Evolutionary conservation across 2,329 filamentous ascomycete genomes (phyloP).

Genomic region (Colletotrichum truncatum): DNA sequence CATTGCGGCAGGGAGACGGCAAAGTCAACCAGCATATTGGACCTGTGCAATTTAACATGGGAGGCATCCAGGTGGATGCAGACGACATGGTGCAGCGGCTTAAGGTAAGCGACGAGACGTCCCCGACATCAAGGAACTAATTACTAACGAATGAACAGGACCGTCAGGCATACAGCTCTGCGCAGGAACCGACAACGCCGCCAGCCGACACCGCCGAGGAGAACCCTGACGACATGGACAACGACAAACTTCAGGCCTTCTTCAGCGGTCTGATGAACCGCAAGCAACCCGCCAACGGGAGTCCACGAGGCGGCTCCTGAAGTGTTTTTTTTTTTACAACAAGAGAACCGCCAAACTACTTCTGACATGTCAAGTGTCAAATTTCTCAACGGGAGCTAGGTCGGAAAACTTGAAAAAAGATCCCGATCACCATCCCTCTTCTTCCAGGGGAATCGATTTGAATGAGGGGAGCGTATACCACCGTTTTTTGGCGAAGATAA

Average conservation of each 20-base stretch:
- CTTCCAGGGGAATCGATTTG: not conserved
- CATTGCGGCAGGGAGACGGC: conserved; percentile 43
- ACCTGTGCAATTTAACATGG: conserved; percentile 97
- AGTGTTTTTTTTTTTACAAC: not conserved
- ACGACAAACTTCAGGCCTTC: conserved; percentile 67
- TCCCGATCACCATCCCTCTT: not conserved
- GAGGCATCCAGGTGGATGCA: conserved; percentile 94
- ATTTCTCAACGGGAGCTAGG: not conserved
- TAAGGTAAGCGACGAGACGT: conserved; percentile 64
- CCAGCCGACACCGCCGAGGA: conserved; percentile 44
- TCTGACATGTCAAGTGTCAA: not conserved
- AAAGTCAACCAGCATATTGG: conserved; percentile 83
- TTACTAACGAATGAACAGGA: conserved; percentile 53
- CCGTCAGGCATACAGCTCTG: conserved; percentile 62
- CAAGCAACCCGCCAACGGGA: conserved; percentile 40
- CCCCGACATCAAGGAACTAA: fast-evolving
- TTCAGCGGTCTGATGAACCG: conserved; percentile 69
- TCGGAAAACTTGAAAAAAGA: no score
- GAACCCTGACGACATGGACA: conserved; percentile 56
- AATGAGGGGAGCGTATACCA: not conserved
- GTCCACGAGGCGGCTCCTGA: conserved; percentile 17
- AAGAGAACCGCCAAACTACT: not conserved
- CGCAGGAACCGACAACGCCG: conserved; percentile 52
- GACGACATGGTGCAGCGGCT: conserved; percentile 91
- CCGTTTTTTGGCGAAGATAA: not conserved